Conservation (phyloP, 768 basidiomycete species). For the Krasilnikovozyma curviuscula region DNA sequence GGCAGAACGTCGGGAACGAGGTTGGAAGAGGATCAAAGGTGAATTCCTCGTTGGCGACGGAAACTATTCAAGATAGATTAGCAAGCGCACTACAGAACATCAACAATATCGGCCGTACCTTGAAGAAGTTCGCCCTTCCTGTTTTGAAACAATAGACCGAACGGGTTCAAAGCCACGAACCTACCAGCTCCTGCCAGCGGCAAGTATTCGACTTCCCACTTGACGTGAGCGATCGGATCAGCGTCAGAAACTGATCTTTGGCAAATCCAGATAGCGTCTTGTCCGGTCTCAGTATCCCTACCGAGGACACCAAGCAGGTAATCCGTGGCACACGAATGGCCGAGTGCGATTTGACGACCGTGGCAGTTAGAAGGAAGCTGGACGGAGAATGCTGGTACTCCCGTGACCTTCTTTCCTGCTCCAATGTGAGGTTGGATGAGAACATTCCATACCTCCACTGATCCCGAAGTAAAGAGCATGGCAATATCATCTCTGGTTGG, state of each 20-base stretch:
- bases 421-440: slow-evolving; percentile 44
- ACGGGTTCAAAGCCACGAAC: no score
- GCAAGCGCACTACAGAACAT: slow-evolving; percentile 6
- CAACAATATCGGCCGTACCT: no score
- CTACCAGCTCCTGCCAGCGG: no score
- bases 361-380: neutral
- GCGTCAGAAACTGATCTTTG: no score
- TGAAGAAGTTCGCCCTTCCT: no score
- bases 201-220: no score
- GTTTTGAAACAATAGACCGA: no score
- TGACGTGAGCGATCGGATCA: no score
- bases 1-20: slow-evolving; percentile 10
- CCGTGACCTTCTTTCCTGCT: no score
- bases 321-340: no score
- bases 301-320: slow-evolving; percentile 3
- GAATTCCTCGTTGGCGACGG: slow-evolving; percentile 6
- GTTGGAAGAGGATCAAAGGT: slow-evolving; percentile 12
- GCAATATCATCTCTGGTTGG: slow-evolving; percentile 39
- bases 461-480: slow-evolving; percentile 50
- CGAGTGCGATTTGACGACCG: slow-evolving; percentile 2
- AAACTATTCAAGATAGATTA: slow-evolving; percentile 12
- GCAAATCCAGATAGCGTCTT: slow-evolving; percentile 7
- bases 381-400: no score
- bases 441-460: slow-evolving; percentile 49
- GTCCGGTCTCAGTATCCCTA: neutral